phyloP scores from a whole-genome alignment of 2,329 filamentous ascomycete species.

The Fusarium sp. region DNA sequence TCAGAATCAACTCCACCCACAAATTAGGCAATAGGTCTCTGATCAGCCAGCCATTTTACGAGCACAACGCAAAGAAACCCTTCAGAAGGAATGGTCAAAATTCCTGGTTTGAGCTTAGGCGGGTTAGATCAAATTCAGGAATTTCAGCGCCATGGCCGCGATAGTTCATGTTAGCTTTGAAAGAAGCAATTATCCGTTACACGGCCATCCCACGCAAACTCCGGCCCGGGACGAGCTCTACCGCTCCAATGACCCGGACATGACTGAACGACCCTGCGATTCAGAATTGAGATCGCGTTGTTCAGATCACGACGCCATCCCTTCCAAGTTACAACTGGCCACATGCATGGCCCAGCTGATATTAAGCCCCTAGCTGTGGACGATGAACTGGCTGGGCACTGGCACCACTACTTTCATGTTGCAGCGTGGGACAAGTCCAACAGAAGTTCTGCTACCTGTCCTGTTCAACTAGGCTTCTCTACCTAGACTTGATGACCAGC shows the following conservation, averaged over 20 bases:
- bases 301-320: conserved; percentile 16
- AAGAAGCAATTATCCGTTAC: neutral
- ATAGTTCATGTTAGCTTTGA: neutral
- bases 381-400: neutral
- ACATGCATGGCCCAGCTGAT: conserved; percentile 24
- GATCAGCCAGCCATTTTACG: neutral
- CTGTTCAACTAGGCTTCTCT: conserved; percentile 4
- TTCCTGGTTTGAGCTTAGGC: neutral
- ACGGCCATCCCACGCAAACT: conserved; percentile 2
- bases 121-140: neutral
- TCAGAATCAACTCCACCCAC: neutral
- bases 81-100: neutral
- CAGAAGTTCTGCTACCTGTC: neutral
- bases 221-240: conserved; percentile 1
- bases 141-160: neutral
- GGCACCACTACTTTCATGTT: neutral
- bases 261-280: neutral
- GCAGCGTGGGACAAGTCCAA: conserved; percentile 4
- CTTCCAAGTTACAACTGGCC: conserved; percentile 26
- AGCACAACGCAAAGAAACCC: neutral
- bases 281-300: conserved; percentile 22
- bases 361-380: neutral
- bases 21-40: neutral
- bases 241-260: conserved; percentile 14
- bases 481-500: neutral